Base-by-base conservation (phyloP, 768 basidiomycete genomes). In the Tricholoma terreum region DNA sequence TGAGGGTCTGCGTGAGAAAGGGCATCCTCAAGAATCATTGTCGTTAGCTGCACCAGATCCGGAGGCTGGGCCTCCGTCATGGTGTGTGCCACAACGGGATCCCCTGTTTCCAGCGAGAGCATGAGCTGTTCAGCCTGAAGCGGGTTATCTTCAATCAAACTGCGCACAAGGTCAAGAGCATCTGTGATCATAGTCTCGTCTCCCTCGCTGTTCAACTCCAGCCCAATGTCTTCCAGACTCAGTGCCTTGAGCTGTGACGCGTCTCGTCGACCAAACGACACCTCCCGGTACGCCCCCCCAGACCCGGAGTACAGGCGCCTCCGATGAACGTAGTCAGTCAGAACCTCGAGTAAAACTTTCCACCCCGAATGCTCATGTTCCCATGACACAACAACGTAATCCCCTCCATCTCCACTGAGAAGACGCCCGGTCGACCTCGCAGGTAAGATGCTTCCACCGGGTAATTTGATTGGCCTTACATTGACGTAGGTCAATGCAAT, bases 351-450 rank as follows among this genome's bases (percentile, higher is more conserved):
- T 6, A 96, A 71, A 12, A 96, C 69, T 61, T 83, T 88, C 94
- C 94, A 97, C 2, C 90, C 92, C 6, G 89, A 91, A 65, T 93
- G 86, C 45, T 84, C 77, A 61, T 89, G 86, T 59, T 87, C 80
- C 94, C 94, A 97, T 17, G 81, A 79, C 0, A 95, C 80, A 5
- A 89, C 86, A 19, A 87, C 72, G 15, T 83, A 76, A 21, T 91
- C 89, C 1, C 82, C 84, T 4, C 81, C 81, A 52, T 92, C 90
- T 9, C 81, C 79, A 60, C 85, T 92, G 33, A 95, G 76, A 19
- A 94, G 76, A 7, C 83, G 81, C 2, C 92, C 94, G 1, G 75
- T 70, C 1, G 89, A 85, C 19, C 83, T 81, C 6, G 82, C 76
- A 21, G 87, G 86, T 4, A 97, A 77, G 10, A 78, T 78, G 1